Conservation (phyloP, 208 protist species). For the Porcisia hertigi region DNA sequence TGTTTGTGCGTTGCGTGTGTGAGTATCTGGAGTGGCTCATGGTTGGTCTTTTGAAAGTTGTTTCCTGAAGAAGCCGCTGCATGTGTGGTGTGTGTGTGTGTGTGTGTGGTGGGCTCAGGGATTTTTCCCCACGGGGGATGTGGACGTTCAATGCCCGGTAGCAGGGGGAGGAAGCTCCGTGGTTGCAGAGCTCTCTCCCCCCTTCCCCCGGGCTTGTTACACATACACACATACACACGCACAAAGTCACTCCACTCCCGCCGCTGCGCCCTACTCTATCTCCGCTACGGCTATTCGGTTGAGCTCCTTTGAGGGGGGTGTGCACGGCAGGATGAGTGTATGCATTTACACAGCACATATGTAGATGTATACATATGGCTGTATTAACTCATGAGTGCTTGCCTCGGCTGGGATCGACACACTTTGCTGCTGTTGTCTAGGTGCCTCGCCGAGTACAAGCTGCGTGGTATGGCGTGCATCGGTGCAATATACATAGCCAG, state of each 20-base stretch:
- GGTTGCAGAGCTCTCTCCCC: conserved; percentile 1
- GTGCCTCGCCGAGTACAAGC: not conserved
- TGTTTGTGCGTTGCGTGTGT: not conserved
- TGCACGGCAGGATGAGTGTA: too few species aligned
- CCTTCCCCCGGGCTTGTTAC: too few species aligned
- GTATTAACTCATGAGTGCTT: not conserved
- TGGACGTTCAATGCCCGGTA: not conserved
- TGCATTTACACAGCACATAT: not conserved
- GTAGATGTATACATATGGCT: not conserved
- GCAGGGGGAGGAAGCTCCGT: not conserved
- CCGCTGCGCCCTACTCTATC: not conserved
- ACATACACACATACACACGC: too few species aligned
- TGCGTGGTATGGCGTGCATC: not conserved
- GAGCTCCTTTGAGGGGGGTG: too few species aligned
- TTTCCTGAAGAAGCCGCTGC: not conserved
- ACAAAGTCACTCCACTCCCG: not conserved
- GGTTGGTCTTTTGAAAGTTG: not conserved
- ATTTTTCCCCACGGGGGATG: too few species aligned
- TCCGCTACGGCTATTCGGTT: too few species aligned
- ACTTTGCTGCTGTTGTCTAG: not conserved
- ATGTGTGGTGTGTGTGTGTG: not conserved
- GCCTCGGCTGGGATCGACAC: not conserved
- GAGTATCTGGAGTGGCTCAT: not conserved
- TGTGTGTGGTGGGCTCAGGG: not conserved
- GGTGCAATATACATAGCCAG: too few species aligned